Evolutionary conservation across 2,329 filamentous ascomycete genomes (phyloP).

Genomic region (Tolypocladium ophioglossoides): DNA sequence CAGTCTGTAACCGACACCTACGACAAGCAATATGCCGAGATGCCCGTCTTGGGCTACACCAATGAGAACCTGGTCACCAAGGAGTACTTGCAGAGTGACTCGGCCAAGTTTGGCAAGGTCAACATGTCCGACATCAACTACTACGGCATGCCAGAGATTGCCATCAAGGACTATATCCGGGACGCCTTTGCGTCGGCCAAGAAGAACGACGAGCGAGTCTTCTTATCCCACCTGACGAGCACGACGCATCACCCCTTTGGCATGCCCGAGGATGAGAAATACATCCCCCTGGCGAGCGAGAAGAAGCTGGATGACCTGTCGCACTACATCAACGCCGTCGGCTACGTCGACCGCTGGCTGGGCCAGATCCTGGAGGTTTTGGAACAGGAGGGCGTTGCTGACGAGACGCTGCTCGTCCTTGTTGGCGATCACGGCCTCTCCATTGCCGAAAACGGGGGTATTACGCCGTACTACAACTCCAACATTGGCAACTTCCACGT

Average conservation of each 20-base stretch:
- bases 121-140: conserved; percentile 22
- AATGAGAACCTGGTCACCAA: conserved; percentile 12
- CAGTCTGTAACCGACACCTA: conserved; percentile 22
- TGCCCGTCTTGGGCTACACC: conserved; percentile 19
- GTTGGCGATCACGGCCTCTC: conserved; percentile 24
- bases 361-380: conserved; percentile 17
- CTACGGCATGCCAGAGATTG: conserved; percentile 21
- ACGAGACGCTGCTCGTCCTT: conserved; percentile 21
- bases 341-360: conserved; percentile 22
- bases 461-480: conserved; percentile 21
- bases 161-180: conserved; percentile 19
- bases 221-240: conserved; percentile 24
- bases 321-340: conserved; percentile 20
- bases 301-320: conserved; percentile 19
- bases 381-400: conserved; percentile 18
- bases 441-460: conserved; percentile 17
- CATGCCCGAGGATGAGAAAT: conserved; percentile 17
- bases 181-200: conserved; percentile 19
- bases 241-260: conserved; percentile 24
- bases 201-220: conserved; percentile 19
- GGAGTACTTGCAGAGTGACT: conserved; percentile 18
- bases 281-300: conserved; percentile 13
- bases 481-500: conserved; percentile 24
- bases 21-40: conserved; percentile 22
- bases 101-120: conserved; percentile 18